Percentiles rank a stretch among this genome's conserved stretches.
phyloP scores from a whole-genome alignment of 306 rosid species.

The Sindora glabra region DNA sequence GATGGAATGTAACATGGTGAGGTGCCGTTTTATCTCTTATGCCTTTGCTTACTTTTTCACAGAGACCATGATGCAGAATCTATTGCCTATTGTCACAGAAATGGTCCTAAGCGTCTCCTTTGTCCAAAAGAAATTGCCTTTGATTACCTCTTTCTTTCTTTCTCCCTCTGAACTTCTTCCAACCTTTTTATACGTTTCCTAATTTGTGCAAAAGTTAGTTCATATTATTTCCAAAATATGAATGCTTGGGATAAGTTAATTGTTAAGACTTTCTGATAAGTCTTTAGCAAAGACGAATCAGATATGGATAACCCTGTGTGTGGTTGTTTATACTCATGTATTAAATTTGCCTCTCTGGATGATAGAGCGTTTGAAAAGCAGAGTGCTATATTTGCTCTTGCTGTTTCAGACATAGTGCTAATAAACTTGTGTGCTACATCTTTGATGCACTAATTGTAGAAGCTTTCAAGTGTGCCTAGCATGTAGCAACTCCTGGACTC shows the following conservation, averaged over 20 bases:
- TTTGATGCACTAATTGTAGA: not conserved
- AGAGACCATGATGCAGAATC: not conserved
- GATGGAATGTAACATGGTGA: conserved; percentile 99
- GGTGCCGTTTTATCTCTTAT: conserved; percentile 35
- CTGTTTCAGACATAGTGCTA: conserved; percentile 95
- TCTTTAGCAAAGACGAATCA: not conserved
- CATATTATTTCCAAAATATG: not conserved
- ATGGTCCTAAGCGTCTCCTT: no score
- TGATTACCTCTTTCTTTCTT: not conserved
- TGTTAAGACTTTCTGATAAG: not conserved
- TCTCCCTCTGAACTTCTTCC: not conserved
- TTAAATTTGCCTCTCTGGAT: conserved; percentile 41
- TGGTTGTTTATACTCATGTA: conserved; percentile 14
- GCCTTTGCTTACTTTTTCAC: conserved; percentile 3
- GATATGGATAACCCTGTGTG: not conserved
- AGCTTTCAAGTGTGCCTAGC: not conserved
- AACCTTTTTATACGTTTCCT: not conserved
- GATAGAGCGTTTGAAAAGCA: conserved; percentile 98
- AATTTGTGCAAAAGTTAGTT: not conserved
- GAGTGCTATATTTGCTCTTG: conserved; percentile 99
- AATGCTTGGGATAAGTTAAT: not conserved
- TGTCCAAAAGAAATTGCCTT: not conserved
- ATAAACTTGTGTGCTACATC: conserved; percentile 74
- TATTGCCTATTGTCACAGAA: no score
- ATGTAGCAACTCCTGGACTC: not conserved